phyloP scores from a whole-genome alignment of 257 asterid genomes.

The Nicotiana tabacum region DNA sequence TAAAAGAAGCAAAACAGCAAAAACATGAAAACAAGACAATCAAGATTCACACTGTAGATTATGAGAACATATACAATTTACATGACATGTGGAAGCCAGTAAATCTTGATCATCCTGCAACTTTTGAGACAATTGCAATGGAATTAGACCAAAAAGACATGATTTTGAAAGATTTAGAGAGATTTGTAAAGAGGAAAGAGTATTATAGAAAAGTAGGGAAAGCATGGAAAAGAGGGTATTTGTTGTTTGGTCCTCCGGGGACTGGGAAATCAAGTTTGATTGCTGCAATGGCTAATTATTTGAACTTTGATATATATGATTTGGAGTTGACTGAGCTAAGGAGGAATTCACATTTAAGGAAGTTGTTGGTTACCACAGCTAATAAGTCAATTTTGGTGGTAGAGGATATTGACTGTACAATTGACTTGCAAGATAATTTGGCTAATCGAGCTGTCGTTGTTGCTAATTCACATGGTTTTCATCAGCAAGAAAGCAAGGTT shows the following conservation, averaged over 20 bases:
- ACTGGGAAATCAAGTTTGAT: conserved; percentile 3
- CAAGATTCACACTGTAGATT: conserved; percentile 12
- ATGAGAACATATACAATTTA: background rate
- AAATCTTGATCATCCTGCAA: conserved; percentile 30
- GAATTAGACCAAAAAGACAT: conserved; percentile 14
- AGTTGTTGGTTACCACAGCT: conserved; percentile 1
- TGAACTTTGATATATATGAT: conserved; percentile 8
- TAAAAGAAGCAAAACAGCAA: conserved; percentile 16
- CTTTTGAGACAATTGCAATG: conserved; percentile 29
- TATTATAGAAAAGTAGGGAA: conserved; percentile 28
- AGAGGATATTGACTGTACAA: conserved; percentile 29
- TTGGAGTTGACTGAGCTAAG: conserved; percentile 18
- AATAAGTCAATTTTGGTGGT: conserved; percentile 23
- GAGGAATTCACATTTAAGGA: conserved; percentile 3
- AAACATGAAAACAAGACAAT: conserved; percentile 14
- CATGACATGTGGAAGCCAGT: background rate
- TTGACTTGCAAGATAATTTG: conserved; percentile 17
- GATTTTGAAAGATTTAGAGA: conserved; percentile 21
- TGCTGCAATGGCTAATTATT: background rate
- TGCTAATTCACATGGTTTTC: background rate
- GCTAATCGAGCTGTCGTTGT: background rate
- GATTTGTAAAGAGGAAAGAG: conserved; percentile 19
- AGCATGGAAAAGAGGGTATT: conserved; percentile 32
- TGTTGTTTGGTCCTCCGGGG: conserved; percentile 24
- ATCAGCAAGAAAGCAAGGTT: background rate